phyloP scores from a whole-genome alignment of 73 alveolate genomes.

The Uronychia binucleata region DNA sequence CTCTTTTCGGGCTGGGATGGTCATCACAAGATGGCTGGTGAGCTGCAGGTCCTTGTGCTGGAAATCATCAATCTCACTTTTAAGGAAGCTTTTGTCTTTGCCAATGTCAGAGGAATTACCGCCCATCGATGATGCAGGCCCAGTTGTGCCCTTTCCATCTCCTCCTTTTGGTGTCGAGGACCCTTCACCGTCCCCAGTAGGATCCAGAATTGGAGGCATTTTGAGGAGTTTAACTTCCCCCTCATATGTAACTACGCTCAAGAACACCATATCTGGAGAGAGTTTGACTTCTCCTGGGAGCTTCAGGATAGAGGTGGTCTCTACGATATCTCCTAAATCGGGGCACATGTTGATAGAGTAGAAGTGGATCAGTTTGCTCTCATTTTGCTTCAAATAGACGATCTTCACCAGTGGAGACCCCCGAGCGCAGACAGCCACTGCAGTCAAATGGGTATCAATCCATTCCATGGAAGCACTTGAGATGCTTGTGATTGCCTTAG shows the following conservation, averaged over 20 bases:
- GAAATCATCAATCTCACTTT: constrained; percentile 12
- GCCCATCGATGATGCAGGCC: not conserved
- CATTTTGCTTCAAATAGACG: constrained; percentile 41
- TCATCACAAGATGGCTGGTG: not conserved
- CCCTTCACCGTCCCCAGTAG: constrained; percentile 23
- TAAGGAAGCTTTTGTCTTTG: constrained; percentile 1
- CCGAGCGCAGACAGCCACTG: constrained; percentile 52
- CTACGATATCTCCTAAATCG: not conserved
- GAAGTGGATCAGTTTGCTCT: constrained; percentile 36
- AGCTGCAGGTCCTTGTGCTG: constrained; percentile 1
- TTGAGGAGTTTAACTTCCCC: constrained; percentile 50
- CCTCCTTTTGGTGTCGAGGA: constrained; percentile 10
- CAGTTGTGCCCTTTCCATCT: not conserved
- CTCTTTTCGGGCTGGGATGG: not conserved
- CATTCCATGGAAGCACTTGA: constrained; percentile 39
- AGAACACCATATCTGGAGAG: constrained; percentile 22
- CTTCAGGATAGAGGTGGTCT: constrained; percentile 28
- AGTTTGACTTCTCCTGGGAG: constrained; percentile 54
- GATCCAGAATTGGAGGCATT: constrained; percentile 46
- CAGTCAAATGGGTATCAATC: constrained; percentile 54
- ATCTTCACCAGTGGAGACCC: constrained; percentile 46
- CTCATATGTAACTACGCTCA: constrained; percentile 25
- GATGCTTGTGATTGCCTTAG: constrained; percentile 17
- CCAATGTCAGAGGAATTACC: not conserved
- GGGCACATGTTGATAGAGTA: constrained; percentile 24